Conservation (phyloP, 108 stramenopile genomes). For the Poteriospumella lacustris region DNA sequence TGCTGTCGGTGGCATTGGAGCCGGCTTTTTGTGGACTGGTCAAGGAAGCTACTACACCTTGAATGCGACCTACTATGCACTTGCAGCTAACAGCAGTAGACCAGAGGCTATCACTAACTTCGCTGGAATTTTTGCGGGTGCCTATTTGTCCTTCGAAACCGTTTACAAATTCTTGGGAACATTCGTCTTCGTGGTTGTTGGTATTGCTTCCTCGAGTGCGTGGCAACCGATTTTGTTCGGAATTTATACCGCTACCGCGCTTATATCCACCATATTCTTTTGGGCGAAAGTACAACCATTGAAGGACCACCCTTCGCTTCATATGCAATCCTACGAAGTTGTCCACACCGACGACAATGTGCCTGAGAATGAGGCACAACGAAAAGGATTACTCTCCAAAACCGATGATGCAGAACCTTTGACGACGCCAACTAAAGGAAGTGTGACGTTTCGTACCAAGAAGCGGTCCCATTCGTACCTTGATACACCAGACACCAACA, state of each 20-base stretch:
- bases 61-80: not conserved
- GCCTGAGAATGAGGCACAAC: not conserved
- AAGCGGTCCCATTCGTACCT: too few species aligned
- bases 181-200: not conserved
- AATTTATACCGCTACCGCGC: not conserved
- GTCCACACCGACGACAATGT: not conserved
- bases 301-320: not conserved
- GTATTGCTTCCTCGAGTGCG: too few species aligned
- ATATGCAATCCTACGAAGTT: not conserved
- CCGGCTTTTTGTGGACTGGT: constrained; percentile 1
- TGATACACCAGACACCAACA: not conserved
- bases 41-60: not conserved
- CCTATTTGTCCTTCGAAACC: not conserved
- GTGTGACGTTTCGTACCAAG: too few species aligned
- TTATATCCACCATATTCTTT: not conserved
- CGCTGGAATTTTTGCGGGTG: not conserved
- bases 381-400: not conserved
- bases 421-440: not conserved
- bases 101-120: not conserved
- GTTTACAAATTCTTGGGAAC: not conserved
- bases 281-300: not conserved
- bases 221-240: not conserved
- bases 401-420: not conserved
- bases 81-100: not conserved
- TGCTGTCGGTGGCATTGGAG: constrained; percentile 15